Evolutionary conservation across 768 basidiomycete species (phyloP).

Genomic region (Mrakia gelida): DNA sequence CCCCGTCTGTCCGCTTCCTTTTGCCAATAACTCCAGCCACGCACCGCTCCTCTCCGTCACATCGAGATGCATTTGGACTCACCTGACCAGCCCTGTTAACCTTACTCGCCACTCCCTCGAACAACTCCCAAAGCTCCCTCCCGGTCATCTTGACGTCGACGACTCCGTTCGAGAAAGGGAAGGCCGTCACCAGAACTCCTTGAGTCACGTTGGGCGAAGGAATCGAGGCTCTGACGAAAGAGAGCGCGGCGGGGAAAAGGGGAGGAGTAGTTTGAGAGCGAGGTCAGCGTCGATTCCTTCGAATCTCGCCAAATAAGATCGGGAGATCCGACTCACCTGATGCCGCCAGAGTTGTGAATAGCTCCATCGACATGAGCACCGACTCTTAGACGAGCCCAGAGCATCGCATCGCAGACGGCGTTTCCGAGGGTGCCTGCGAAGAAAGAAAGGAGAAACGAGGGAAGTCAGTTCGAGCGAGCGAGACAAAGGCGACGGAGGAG

Average conservation of each 20-base stretch:
- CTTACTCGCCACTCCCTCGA: slow-evolving; percentile 48
- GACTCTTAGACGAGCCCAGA: slow-evolving; percentile 41
- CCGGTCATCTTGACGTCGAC: slow-evolving; percentile 49
- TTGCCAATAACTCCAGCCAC: too few species aligned
- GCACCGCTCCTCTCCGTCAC: too few species aligned
- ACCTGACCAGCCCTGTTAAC: slow-evolving; percentile 35
- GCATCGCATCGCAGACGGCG: slow-evolving; percentile 50
- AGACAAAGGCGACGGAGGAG: not conserved
- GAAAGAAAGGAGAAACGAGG: not conserved
- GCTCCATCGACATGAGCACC: slow-evolving; percentile 43
- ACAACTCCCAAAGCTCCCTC: slow-evolving; percentile 48
- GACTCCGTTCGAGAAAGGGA: slow-evolving; percentile 51
- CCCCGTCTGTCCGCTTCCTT: too few species aligned
- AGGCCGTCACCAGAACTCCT: slow-evolving; percentile 43
- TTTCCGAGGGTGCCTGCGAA: slow-evolving; percentile 47
- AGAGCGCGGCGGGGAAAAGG: too few species aligned
- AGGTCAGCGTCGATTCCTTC: too few species aligned
- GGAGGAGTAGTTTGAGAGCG: too few species aligned
- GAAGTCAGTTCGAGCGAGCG: not conserved
- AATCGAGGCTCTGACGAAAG: slow-evolving; percentile 44
- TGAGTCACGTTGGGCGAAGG: slow-evolving; percentile 33
- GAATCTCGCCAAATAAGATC: too few species aligned
- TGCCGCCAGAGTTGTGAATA: slow-evolving; percentile 50
- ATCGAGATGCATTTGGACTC: too few species aligned
- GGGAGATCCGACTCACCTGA: slow-evolving; percentile 31